These are phyloP conservation scores for Nemania sp. DNA, from an alignment of 2,329 filamentous ascomycete genomes.

Conservation along the genomic window DNA sequence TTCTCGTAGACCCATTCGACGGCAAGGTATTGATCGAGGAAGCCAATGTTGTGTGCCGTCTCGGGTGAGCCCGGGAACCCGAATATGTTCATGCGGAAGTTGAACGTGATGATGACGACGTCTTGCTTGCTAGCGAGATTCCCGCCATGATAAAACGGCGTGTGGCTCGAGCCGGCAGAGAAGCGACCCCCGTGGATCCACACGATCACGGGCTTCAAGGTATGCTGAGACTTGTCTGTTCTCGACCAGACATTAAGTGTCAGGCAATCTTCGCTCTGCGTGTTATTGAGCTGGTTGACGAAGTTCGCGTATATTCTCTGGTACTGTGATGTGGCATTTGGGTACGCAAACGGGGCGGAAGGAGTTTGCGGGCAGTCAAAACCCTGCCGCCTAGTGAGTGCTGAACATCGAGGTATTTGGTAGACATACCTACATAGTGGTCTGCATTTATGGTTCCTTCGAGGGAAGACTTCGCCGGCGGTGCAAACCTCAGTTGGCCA, in stretches of 20 bases:
- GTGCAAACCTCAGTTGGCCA: slow-evolving; percentile 29
- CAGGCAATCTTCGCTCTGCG: slow-evolving; percentile 30
- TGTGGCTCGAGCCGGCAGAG: slow-evolving; percentile 31
- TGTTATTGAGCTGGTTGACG: slow-evolving; percentile 32
- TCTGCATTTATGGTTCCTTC: slow-evolving; percentile 21
- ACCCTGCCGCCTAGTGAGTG: slow-evolving; percentile 19
- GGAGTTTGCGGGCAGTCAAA: slow-evolving; percentile 31
- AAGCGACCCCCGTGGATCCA: slow-evolving; percentile 34
- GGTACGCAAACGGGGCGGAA: slow-evolving; percentile 22
- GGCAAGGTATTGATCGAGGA: slow-evolving; percentile 26
- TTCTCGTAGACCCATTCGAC: slow-evolving; percentile 31
- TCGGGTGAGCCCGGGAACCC: slow-evolving; percentile 31
- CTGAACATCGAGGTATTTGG: background rate
- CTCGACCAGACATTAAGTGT: slow-evolving; percentile 31
- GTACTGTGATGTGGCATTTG: slow-evolving; percentile 30
- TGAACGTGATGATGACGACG: slow-evolving; percentile 31
- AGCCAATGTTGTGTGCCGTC: slow-evolving; percentile 28
- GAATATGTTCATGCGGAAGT: slow-evolving; percentile 36
- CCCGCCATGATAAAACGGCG: slow-evolving; percentile 30
- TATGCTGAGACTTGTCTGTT: background rate
- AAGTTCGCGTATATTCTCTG: slow-evolving; percentile 22
- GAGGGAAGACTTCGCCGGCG: slow-evolving; percentile 7
- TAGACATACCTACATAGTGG: slow-evolving; percentile 21
- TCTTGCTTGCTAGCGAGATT: slow-evolving; percentile 22
- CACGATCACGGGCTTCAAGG: slow-evolving; percentile 26